phyloP scores from a whole-genome alignment of 2,329 filamentous ascomycete genomes.

The Aphanocladium album region DNA sequence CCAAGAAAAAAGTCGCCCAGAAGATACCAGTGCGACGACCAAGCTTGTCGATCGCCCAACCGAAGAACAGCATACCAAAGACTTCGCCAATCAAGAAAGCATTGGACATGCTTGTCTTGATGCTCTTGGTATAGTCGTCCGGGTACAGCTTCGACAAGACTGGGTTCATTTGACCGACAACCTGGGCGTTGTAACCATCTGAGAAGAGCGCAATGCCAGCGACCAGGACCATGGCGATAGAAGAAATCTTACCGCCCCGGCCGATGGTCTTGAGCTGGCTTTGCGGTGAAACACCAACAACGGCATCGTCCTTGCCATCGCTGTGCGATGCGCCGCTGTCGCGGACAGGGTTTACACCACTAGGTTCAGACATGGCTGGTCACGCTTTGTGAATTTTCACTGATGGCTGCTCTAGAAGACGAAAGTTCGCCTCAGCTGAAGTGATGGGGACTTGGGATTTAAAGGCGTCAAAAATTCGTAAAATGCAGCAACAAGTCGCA shows the following conservation, averaged over 20 bases:
- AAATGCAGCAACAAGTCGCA: slow-evolving; percentile 5
- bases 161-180: slow-evolving; percentile 30
- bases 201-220: slow-evolving; percentile 27
- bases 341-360: neutral
- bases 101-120: slow-evolving; percentile 36
- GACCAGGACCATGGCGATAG: slow-evolving; percentile 21
- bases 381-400: neutral
- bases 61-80: slow-evolving; percentile 35
- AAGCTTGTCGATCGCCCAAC: slow-evolving; percentile 39
- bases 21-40: slow-evolving; percentile 42
- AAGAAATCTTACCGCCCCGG: neutral
- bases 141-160: slow-evolving; percentile 28
- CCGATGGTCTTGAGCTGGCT: neutral
- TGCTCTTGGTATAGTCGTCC: slow-evolving; percentile 25
- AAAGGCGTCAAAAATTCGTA: neutral
- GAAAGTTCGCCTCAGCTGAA: slow-evolving; percentile 5
- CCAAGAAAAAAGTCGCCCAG: slow-evolving; percentile 40
- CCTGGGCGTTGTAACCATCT: slow-evolving; percentile 31
- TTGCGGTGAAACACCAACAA: neutral
- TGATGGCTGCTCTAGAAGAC: neutral
- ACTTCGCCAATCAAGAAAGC: slow-evolving; percentile 37
- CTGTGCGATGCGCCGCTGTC: neutral
- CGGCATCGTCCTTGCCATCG: slow-evolving; percentile 3
- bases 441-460: neutral
- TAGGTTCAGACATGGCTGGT: neutral